A percentile compares a stretch with the other conserved stretches of the same genome.
phyloP scores from a whole-genome alignment of 768 basidiomycete species.

The Chalciporus pseudorubinellus region DNA sequence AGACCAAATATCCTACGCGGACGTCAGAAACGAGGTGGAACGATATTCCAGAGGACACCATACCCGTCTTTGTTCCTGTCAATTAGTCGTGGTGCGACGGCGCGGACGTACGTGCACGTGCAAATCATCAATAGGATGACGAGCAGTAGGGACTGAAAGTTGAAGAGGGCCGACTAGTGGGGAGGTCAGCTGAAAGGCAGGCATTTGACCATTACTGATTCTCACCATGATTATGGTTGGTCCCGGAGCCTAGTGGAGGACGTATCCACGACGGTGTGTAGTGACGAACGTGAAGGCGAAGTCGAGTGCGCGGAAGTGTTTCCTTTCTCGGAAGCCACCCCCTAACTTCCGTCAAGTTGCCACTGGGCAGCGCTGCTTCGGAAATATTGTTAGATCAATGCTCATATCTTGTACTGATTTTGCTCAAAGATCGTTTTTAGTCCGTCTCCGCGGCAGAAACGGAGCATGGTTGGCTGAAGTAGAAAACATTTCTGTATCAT shows the following conservation, averaged over 20 bases:
- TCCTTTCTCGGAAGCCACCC: background rate
- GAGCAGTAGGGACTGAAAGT: slow-evolving; percentile 93
- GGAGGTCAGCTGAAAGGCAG: background rate
- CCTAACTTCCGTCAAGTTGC: background rate
- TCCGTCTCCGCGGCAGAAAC: slow-evolving; percentile 85
- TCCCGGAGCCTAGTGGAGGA: background rate
- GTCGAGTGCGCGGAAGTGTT: background rate
- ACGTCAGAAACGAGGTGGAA: slow-evolving; percentile 3
- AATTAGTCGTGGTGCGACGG: slow-evolving; percentile 83
- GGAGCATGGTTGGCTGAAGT: slow-evolving; percentile 80
- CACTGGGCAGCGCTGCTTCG: no score
- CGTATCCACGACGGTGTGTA: background rate
- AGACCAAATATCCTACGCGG: slow-evolving; percentile 76
- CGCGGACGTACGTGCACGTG: slow-evolving; percentile 94
- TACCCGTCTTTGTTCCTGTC: slow-evolving; percentile 96
- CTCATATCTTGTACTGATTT: background rate
- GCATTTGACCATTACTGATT: background rate
- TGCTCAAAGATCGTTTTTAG: slow-evolving; percentile 37
- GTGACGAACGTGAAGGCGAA: background rate
- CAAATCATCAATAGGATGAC: slow-evolving; percentile 93
- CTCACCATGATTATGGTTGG: slow-evolving; percentile 18
- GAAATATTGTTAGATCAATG: slow-evolving; percentile 54
- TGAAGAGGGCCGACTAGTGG: slow-evolving; percentile 90
- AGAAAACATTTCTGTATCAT: background rate
- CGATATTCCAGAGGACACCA: slow-evolving; percentile 17